Percentiles rank a stretch among this genome's conserved stretches.
Conservation (phyloP, 2,329 filamentous ascomycete species). For the Pyricularia sp. region DNA sequence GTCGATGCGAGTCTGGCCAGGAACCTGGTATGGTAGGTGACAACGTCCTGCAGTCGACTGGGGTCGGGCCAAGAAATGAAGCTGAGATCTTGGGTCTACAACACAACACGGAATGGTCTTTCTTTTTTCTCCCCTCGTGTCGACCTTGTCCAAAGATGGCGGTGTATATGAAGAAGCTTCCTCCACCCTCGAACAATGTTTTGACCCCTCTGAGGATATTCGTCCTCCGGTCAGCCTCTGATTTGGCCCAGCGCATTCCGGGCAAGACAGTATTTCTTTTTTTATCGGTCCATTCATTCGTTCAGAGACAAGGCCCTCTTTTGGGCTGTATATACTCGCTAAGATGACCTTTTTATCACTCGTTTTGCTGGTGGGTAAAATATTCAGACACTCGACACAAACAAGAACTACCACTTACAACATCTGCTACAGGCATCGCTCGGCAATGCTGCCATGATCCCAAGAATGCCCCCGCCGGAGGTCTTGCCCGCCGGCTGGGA, state of each 20-base stretch:
- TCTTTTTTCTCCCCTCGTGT: background rate
- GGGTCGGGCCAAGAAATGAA: background rate
- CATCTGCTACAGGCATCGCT: background rate
- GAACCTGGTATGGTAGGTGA: background rate
- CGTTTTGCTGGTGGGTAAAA: background rate
- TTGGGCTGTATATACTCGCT: background rate
- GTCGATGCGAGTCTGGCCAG: background rate
- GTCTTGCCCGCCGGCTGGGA: conserved; percentile 1
- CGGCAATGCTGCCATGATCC: conserved; percentile 2
- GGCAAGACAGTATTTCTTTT: background rate
- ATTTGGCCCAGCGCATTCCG: background rate
- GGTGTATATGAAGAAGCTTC: background rate
- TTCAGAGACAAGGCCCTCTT: background rate
- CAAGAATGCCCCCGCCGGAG: background rate
- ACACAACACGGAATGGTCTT: background rate
- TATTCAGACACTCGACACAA: background rate
- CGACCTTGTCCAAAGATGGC: background rate
- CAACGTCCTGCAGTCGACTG: background rate
- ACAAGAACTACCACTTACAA: background rate
- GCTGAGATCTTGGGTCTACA: background rate
- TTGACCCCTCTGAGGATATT: background rate
- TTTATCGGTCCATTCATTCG: background rate
- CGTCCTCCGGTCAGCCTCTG: background rate
- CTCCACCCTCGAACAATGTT: background rate
- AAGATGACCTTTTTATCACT: background rate